A percentile compares a stretch with the other conserved stretches of the same genome.
These are phyloP conservation scores for Leishmania aethiopica DNA, from an alignment of 208 protist genomes.

Conservation along the genomic window DNA sequence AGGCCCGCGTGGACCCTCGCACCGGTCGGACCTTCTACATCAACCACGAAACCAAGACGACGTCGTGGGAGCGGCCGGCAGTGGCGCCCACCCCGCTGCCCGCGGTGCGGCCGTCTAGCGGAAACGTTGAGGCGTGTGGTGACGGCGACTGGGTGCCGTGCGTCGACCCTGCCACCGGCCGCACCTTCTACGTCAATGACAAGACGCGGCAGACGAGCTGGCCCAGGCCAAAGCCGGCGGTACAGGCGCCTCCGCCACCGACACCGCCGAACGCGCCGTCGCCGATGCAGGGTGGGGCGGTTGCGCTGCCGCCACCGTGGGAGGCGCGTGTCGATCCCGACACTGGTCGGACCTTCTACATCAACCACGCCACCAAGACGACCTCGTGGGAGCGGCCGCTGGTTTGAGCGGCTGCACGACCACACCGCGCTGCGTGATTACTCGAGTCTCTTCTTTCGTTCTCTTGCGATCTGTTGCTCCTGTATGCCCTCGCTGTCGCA, in stretches of 20 bases:
- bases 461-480: not conserved
- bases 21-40: slow-evolving; percentile 71
- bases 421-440: not conserved
- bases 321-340: slow-evolving; percentile 52
- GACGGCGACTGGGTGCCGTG: slow-evolving; percentile 46
- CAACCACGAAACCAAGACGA: slow-evolving; percentile 70
- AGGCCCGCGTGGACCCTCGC: slow-evolving; percentile 46
- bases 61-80: slow-evolving; percentile 54
- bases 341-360: slow-evolving; percentile 64
- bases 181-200: slow-evolving; percentile 79
- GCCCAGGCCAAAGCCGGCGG: slow-evolving; percentile 25
- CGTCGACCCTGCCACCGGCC: slow-evolving; percentile 47
- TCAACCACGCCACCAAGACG: slow-evolving; percentile 71
- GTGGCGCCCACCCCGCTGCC: slow-evolving; percentile 5
- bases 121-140: not conserved
- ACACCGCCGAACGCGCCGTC: not conserved
- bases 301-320: slow-evolving; percentile 24
- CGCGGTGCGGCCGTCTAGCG: not conserved
- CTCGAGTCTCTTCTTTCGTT: not conserved
- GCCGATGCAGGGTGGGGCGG: not conserved
- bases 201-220: slow-evolving; percentile 70
- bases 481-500: not conserved
- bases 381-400: slow-evolving; percentile 60
- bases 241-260: slow-evolving; percentile 3
- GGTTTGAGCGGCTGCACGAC: not conserved